These are phyloP conservation scores for Exophiala sp. DNA, from an alignment of 2,329 filamentous ascomycete species.

Conservation along the genomic window DNA sequence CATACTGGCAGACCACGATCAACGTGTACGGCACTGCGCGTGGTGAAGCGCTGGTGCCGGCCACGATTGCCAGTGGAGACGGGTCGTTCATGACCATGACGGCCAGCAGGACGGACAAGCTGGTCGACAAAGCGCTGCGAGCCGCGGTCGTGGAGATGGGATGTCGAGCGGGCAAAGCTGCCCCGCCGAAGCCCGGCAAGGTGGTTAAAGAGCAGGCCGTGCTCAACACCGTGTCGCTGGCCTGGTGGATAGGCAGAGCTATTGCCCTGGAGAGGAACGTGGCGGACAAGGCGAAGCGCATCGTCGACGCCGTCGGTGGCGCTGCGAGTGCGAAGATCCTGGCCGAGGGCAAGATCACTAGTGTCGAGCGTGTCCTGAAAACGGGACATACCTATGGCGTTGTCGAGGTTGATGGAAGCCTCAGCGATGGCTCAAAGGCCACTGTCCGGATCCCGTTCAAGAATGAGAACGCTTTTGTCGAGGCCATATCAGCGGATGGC, in stretches of 20 bases:
- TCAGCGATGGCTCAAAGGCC: slow-evolving; percentile 28
- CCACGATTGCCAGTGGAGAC: slow-evolving; percentile 41
- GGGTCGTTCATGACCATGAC: slow-evolving; percentile 47
- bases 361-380: slow-evolving; percentile 49
- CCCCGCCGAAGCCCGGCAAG: slow-evolving; percentile 38
- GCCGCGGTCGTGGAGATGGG: slow-evolving; percentile 53
- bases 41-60: slow-evolving; percentile 23
- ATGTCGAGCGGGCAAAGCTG: slow-evolving; percentile 40
- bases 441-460: slow-evolving; percentile 62
- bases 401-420: slow-evolving; percentile 51
- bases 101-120: slow-evolving; percentile 26
- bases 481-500: slow-evolving; percentile 1
- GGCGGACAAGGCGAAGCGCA: slow-evolving; percentile 52
- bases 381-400: slow-evolving; percentile 52
- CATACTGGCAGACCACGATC: slow-evolving; percentile 18
- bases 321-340: slow-evolving; percentile 49
- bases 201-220: slow-evolving; percentile 36
- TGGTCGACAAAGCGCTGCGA: slow-evolving; percentile 45
- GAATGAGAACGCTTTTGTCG: slow-evolving; percentile 54
- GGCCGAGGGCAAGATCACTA: slow-evolving; percentile 60
- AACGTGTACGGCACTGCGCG: slow-evolving; percentile 18
- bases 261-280: slow-evolving; percentile 43
- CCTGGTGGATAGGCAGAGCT: slow-evolving; percentile 53
- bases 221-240: slow-evolving; percentile 40
- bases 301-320: slow-evolving; percentile 43